A percentile compares a stretch with the other conserved stretches of the same genome.
These are phyloP conservation scores for Fraxinus angustifolia DNA, from an alignment of 305 asterid species.

Conservation along the genomic window DNA sequence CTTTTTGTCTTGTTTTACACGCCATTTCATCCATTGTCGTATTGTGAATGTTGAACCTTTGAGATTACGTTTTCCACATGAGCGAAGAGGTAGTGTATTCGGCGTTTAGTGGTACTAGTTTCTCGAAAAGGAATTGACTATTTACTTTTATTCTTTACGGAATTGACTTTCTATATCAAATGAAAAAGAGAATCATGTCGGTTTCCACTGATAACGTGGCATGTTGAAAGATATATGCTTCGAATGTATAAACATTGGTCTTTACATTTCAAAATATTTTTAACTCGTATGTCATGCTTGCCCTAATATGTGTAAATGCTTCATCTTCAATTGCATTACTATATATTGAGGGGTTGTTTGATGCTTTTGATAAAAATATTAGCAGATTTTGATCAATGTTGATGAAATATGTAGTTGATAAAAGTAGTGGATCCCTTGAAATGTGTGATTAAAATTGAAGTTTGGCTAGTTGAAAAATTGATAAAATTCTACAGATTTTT, in stretches of 20 bases:
- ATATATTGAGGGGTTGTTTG: background rate
- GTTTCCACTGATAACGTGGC: background rate
- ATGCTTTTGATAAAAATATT: too few relatives aligned
- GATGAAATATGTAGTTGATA: too few relatives aligned
- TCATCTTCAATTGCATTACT: background rate
- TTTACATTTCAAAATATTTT: background rate
- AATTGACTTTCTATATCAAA: background rate
- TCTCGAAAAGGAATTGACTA: background rate
- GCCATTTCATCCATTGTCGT: constrained; percentile 13
- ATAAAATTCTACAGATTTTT: too few relatives aligned
- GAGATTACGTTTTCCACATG: background rate
- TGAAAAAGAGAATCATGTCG: constrained; percentile 1
- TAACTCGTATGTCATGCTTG: background rate
- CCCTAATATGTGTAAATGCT: background rate
- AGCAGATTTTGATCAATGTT: too few relatives aligned
- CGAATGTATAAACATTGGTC: background rate
- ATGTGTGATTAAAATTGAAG: too few relatives aligned
- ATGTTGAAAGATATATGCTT: background rate
- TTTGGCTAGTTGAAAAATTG: too few relatives aligned
- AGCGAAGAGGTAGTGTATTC: constrained; percentile 17
- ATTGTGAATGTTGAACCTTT: background rate
- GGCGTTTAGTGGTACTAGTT: background rate
- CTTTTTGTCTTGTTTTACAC: background rate
- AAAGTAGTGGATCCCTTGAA: too few relatives aligned
- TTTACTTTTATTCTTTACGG: background rate